A percentile compares a stretch with the other conserved stretches of the same genome.
Conservation (phyloP, 768 basidiomycete genomes). For the Amanita thiersii region DNA sequence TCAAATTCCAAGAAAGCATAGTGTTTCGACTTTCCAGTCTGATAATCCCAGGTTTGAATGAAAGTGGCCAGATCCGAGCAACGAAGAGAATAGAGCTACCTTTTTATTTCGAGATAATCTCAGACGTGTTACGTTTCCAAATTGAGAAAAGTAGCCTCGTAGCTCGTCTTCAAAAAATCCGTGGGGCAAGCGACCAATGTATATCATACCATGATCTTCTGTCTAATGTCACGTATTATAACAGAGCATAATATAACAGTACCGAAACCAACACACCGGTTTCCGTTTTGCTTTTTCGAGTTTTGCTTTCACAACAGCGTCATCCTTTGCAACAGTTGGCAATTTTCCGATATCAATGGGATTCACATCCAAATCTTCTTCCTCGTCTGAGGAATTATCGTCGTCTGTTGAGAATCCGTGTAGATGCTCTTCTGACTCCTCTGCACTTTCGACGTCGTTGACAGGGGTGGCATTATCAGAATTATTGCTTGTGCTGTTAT, state of each 20-base stretch:
- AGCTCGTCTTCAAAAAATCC: slow-evolving; percentile 98
- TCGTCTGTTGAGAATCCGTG: slow-evolving; percentile 75
- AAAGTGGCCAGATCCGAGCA: slow-evolving; percentile 1
- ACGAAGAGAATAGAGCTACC: slow-evolving; percentile 28
- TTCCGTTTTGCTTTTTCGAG: slow-evolving; percentile 54
- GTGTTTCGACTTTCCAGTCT: slow-evolving; percentile 96
- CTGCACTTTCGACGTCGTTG: slow-evolving; percentile 4
- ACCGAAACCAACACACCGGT: slow-evolving; percentile 41
- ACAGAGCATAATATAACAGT: background rate
- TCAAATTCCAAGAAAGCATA: slow-evolving; percentile 96
- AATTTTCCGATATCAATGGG: slow-evolving; percentile 32
- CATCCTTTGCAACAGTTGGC: slow-evolving; percentile 86
- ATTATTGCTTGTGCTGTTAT: background rate
- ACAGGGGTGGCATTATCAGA: background rate
- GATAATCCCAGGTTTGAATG: slow-evolving; percentile 8
- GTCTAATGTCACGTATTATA: slow-evolving; percentile 23
- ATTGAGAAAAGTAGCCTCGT: slow-evolving; percentile 89
- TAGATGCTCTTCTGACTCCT: slow-evolving; percentile 39
- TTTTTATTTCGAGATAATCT: slow-evolving; percentile 92
- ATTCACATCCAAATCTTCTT: slow-evolving; percentile 43
- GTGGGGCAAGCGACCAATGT: slow-evolving; percentile 87
- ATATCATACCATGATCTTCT: slow-evolving; percentile 76
- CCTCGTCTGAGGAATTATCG: slow-evolving; percentile 74
- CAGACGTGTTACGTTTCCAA: slow-evolving; percentile 82
- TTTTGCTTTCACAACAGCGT: slow-evolving; percentile 63